A percentile compares a stretch with the other conserved stretches of the same genome.
phyloP scores from a whole-genome alignment of 345 rosid species.

The Gossypium herbaceum region DNA sequence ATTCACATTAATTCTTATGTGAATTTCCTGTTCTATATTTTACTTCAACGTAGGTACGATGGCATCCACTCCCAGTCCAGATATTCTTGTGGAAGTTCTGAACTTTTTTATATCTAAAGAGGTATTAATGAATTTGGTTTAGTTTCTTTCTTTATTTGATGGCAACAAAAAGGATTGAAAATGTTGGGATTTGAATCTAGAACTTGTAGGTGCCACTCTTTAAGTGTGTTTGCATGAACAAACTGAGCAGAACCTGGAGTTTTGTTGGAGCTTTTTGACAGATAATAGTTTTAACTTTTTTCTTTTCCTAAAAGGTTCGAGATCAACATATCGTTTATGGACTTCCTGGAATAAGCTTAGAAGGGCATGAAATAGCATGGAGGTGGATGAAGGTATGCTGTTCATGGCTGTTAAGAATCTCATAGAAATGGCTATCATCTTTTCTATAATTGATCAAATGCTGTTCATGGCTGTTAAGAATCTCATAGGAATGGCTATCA shows the following conservation, averaged over 20 bases:
- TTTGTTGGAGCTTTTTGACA: not conserved
- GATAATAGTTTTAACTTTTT: not conserved
- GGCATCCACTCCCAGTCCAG: constrained; percentile 60
- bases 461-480: not conserved
- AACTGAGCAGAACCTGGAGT: no score
- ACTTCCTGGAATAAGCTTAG: constrained; percentile 47
- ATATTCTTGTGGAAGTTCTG: constrained; percentile 60
- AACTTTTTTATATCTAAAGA: constrained; percentile 68
- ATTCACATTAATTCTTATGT: not conserved
- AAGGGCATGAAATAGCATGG: constrained; percentile 96
- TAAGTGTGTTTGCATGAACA: no score
- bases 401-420: not conserved
- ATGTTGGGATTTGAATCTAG: no score
- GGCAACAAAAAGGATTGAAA: no score
- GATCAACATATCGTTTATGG: constrained; percentile 81
- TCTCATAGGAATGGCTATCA: not conserved
- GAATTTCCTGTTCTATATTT: not conserved
- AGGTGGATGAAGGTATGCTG: constrained; percentile 63
- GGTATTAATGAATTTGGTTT: constrained; percentile 38
- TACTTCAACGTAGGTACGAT: constrained; percentile 52
- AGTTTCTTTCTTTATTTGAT: not conserved
- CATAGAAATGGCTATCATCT: not conserved
- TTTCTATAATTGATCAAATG: not conserved
- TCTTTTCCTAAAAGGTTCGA: constrained; percentile 55
- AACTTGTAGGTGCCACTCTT: no score